phyloP scores from a whole-genome alignment of 805 yeast species.

The Candida morakotiae region DNA sequence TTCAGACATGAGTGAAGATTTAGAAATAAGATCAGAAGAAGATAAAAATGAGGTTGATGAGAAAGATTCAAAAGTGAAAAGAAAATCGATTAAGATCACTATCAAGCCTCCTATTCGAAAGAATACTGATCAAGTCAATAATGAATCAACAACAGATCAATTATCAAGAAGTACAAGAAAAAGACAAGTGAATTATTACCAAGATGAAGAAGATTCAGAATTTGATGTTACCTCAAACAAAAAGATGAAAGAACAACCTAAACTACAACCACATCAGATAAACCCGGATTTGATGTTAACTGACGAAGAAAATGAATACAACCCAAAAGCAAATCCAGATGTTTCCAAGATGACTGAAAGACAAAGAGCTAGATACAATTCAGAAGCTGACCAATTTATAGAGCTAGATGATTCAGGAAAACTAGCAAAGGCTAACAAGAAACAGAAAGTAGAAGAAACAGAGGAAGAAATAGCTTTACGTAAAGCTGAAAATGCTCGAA shows the following conservation, averaged over 20 bases:
- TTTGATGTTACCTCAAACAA: background rate
- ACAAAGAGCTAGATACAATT: slow-evolving; percentile 42
- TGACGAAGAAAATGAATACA: slow-evolving; percentile 43
- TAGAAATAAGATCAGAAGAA: slow-evolving; percentile 28
- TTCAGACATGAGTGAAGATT: slow-evolving; percentile 34
- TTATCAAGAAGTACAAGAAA: slow-evolving; percentile 29
- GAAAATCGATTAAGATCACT: slow-evolving; percentile 7
- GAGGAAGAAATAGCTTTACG: slow-evolving; percentile 81
- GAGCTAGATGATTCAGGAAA: slow-evolving; percentile 25
- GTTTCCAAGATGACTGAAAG: slow-evolving; percentile 51
- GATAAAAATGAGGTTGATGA: slow-evolving; percentile 15
- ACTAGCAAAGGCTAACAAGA: slow-evolving; percentile 25
- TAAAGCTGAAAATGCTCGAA: slow-evolving; percentile 83
- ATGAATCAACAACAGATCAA: slow-evolving; percentile 4
- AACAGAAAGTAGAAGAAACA: slow-evolving; percentile 55
- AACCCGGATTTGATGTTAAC: slow-evolving; percentile 34
- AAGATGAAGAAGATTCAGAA: slow-evolving; percentile 16
- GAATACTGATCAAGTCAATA: background rate
- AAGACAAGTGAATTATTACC: slow-evolving; percentile 35
- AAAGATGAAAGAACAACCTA: slow-evolving; percentile 10
- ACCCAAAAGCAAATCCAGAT: slow-evolving; percentile 39
- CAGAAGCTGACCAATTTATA: slow-evolving; percentile 20
- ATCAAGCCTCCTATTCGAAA: slow-evolving; percentile 9
- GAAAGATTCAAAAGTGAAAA: background rate
- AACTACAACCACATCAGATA: slow-evolving; percentile 28